A percentile compares a stretch with the other conserved stretches of the same genome.
Evolutionary conservation across 2,329 filamentous ascomycete genomes (phyloP).

Genomic region (Calonectria pseudoreteaudii): DNA sequence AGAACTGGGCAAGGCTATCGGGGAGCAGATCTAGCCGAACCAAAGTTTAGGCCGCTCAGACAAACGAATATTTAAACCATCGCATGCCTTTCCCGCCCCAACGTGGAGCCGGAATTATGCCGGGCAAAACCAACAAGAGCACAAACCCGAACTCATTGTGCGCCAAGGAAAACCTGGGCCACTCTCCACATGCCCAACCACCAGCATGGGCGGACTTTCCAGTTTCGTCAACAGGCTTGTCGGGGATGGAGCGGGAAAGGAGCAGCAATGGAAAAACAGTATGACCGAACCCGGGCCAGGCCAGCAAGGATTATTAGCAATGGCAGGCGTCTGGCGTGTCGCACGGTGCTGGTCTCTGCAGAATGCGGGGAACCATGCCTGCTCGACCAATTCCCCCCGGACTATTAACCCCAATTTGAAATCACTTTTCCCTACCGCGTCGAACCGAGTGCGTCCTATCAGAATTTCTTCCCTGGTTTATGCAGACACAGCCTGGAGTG

Average conservation of each 20-base stretch:
- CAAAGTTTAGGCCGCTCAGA: background rate
- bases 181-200: background rate
- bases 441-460: background rate
- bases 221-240: background rate
- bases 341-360: background rate
- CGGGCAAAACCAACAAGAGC: background rate
- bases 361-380: slow-evolving; percentile 21
- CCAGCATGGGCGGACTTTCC: background rate
- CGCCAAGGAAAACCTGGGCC: background rate
- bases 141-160: background rate
- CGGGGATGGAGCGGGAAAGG: background rate
- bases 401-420: slow-evolving; percentile 12
- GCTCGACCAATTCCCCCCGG: slow-evolving; percentile 1
- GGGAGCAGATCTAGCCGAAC: background rate
- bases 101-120: background rate
- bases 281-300: background rate
- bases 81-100: background rate
- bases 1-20: background rate
- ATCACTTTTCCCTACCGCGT: background rate
- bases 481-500: background rate
- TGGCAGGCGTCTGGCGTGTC: background rate
- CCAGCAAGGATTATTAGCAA: background rate
- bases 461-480: background rate
- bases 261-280: slow-evolving; percentile 5
- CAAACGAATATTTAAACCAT: background rate